These are phyloP conservation scores for Vicia villosa DNA, from an alignment of 306 rosid genomes.

Conservation along the genomic window DNA sequence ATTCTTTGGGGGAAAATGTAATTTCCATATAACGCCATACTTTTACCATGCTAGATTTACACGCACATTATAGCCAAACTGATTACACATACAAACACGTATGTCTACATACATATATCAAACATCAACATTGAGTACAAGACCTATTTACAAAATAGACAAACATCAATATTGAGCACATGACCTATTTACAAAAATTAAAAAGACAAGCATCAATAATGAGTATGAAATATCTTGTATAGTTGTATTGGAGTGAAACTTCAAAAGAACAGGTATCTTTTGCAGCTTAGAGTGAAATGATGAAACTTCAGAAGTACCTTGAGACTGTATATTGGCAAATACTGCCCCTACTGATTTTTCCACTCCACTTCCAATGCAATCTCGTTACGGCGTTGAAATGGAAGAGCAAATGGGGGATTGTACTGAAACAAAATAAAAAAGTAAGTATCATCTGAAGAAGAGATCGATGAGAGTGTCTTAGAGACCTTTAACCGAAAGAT, in stretches of 20 bases:
- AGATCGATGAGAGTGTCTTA: conserved; percentile 3
- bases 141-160: conserved; percentile 22
- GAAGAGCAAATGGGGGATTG: conserved; percentile 95
- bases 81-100: neutral
- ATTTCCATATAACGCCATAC: conserved; percentile 1
- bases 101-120: neutral
- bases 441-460: conserved; percentile 32
- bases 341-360: conserved; percentile 49
- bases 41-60: neutral
- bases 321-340: conserved; percentile 26
- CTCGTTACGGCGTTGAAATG: conserved; percentile 98
- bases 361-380: conserved; percentile 82
- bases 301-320: conserved; percentile 33
- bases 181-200: conserved; percentile 11
- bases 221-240: conserved; percentile 13
- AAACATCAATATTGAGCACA: neutral
- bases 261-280: conserved; percentile 7
- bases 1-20: conserved; percentile 3
- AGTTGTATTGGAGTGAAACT: conserved; percentile 16
- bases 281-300: conserved; percentile 20
- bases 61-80: neutral
- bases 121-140: conserved; percentile 18
- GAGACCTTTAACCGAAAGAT: conserved; percentile 33
- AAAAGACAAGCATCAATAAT: neutral
- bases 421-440: conserved; percentile 61